Percentiles rank a stretch among this genome's conserved stretches.
Evolutionary conservation across 352 stramenopile genomes (phyloP).

Genomic region (Globisporangium barbulae): DNA sequence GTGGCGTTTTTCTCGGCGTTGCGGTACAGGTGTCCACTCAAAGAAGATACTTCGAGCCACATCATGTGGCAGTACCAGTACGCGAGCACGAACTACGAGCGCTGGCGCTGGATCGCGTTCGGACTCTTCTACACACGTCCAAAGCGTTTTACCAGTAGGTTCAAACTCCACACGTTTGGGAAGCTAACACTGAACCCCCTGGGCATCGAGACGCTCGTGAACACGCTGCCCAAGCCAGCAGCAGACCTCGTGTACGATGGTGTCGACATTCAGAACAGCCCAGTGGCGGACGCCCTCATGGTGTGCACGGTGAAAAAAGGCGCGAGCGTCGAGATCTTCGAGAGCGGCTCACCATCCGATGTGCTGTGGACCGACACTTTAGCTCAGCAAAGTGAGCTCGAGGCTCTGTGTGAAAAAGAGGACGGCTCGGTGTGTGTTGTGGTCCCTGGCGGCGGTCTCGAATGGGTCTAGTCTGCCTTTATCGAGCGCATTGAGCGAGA

Average conservation of each 20-base stretch:
- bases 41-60: neutral
- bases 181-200: neutral
- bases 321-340: neutral
- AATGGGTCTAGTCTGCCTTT: neutral
- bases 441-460: slow-evolving; percentile 1
- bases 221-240: neutral
- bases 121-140: slow-evolving; percentile 20
- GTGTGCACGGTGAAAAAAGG: neutral
- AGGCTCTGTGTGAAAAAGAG: neutral
- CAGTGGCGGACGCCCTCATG: neutral
- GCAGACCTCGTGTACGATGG: neutral
- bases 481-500: slow-evolving; percentile 5
- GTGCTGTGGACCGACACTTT: slow-evolving; percentile 14
- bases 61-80: neutral
- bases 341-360: slow-evolving; percentile 10
- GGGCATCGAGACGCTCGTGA: neutral
- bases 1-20: neutral
- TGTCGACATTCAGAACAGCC: too few species aligned
- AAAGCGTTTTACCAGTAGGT: slow-evolving; percentile 9
- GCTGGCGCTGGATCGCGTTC: slow-evolving; percentile 22
- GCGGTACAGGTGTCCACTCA: slow-evolving; percentile 1
- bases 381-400: neutral
- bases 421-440: slow-evolving; percentile 6
- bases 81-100: neutral
- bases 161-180: slow-evolving; percentile 8